Conservation (phyloP, 2,329 filamentous ascomycete species). For the Cladophialophora exuberans region DNA sequence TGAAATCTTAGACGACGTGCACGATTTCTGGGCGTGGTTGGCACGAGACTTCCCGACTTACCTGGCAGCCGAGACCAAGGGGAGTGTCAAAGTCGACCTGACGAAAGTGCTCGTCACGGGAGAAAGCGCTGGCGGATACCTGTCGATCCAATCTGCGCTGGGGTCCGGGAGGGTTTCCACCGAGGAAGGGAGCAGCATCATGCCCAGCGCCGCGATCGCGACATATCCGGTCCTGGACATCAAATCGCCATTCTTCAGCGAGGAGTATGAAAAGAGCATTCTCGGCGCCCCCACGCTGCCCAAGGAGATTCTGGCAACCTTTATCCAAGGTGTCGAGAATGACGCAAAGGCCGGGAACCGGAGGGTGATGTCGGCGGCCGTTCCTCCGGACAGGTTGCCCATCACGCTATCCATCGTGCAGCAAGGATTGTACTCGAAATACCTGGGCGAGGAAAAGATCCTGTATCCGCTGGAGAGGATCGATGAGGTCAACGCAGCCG, state of each 20-base stretch:
- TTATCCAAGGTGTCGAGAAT: background rate
- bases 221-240: slow-evolving; percentile 7
- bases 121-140: slow-evolving; percentile 11
- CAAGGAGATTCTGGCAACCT: background rate
- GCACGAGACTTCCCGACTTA: background rate
- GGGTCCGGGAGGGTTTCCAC: background rate
- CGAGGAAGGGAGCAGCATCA: background rate
- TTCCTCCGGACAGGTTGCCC: slow-evolving; percentile 3
- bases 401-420: slow-evolving; percentile 7
- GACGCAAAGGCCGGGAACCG: background rate
- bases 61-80: background rate
- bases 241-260: background rate
- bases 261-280: slow-evolving; percentile 1
- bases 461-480: slow-evolving; percentile 4
- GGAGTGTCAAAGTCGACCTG: slow-evolving; percentile 1
- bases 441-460: slow-evolving; percentile 10
- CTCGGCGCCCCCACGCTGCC: slow-evolving; percentile 1
- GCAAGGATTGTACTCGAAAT: slow-evolving; percentile 2
- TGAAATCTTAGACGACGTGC: background rate
- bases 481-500: background rate
- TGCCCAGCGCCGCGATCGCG: background rate
- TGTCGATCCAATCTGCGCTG: slow-evolving; percentile 3
- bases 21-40: slow-evolving; percentile 9
- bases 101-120: background rate
- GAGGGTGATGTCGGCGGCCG: background rate